Evolutionary conservation across 2,329 filamentous ascomycete species (phyloP).

Genomic region (Mycocentrospora acerina): DNA sequence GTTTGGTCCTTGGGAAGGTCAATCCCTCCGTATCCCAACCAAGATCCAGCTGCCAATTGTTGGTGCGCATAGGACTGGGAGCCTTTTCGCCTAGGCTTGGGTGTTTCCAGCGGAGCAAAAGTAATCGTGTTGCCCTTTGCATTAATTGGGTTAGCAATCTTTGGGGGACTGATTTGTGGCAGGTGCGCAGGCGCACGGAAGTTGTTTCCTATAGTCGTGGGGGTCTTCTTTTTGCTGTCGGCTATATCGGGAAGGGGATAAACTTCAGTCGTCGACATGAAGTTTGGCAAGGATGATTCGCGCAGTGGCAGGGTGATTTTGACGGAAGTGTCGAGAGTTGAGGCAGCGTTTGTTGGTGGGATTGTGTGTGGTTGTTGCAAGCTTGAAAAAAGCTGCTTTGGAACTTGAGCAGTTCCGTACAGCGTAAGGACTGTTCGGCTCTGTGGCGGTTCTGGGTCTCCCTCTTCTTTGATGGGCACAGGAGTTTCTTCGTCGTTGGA

Average conservation of each 20-base stretch:
- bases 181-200: slow-evolving; percentile 69
- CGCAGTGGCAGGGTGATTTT: slow-evolving; percentile 55
- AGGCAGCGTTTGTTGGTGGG: slow-evolving; percentile 33
- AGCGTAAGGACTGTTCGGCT: slow-evolving; percentile 70
- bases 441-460: slow-evolving; percentile 21
- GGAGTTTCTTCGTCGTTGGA: slow-evolving; percentile 14
- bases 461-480: slow-evolving; percentile 24
- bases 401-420: slow-evolving; percentile 71
- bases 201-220: slow-evolving; percentile 69
- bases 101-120: slow-evolving; percentile 56
- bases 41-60: slow-evolving; percentile 66
- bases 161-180: slow-evolving; percentile 68
- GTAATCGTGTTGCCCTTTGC: slow-evolving; percentile 56
- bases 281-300: slow-evolving; percentile 70
- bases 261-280: slow-evolving; percentile 69
- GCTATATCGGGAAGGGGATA: slow-evolving; percentile 53
- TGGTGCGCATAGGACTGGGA: slow-evolving; percentile 65
- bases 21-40: slow-evolving; percentile 57
- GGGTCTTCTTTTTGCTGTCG: slow-evolving; percentile 52
- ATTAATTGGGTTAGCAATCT: slow-evolving; percentile 68
- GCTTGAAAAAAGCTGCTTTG: slow-evolving; percentile 84
- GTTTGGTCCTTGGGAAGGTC: slow-evolving; percentile 44
- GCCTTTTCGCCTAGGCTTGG: slow-evolving; percentile 44
- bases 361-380: slow-evolving; percentile 59
- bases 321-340: slow-evolving; percentile 43